Evolutionary conservation across 805 yeast genomes (phyloP).

Genomic region (Schwanniomyces polymorphus): DNA sequence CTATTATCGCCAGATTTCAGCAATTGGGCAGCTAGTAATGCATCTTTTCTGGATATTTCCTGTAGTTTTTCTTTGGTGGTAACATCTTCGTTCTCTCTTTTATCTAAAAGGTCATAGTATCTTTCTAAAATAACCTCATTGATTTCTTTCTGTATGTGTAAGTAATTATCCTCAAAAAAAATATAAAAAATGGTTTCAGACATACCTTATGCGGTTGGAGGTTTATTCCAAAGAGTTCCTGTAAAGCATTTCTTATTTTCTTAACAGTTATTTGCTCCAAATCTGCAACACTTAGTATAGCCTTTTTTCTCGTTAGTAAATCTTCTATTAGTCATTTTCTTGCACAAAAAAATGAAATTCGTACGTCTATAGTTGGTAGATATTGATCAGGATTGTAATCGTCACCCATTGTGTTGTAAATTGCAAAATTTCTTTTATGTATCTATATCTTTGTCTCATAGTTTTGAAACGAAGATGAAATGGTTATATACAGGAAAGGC

Average conservation of each 20-base stretch:
- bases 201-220: constrained; percentile 46
- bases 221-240: constrained; percentile 61
- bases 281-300: constrained; percentile 71
- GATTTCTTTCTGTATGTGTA: constrained; percentile 47
- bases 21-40: constrained; percentile 50
- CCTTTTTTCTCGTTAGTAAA: constrained; percentile 43
- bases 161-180: constrained; percentile 14
- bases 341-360: constrained; percentile 15
- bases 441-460: not conserved
- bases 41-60: constrained; percentile 50
- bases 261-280: constrained; percentile 70
- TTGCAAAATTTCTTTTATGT: not conserved
- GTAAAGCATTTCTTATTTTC: constrained; percentile 69
- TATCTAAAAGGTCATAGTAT: constrained; percentile 48
- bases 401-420: constrained; percentile 5
- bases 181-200: constrained; percentile 7
- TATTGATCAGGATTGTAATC: constrained; percentile 35
- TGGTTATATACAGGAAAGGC: not conserved
- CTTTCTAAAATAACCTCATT: constrained; percentile 62
- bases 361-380: constrained; percentile 64
- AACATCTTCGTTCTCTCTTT: constrained; percentile 29
- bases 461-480: not conserved
- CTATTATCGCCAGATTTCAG: constrained; percentile 30
- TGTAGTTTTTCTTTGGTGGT: constrained; percentile 16
- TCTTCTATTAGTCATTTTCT: not conserved